Percentiles rank a stretch among this genome's conserved stretches.
Evolutionary conservation across 108 stramenopile genomes (phyloP).

Genomic region (Thalassiosira profunda): DNA sequence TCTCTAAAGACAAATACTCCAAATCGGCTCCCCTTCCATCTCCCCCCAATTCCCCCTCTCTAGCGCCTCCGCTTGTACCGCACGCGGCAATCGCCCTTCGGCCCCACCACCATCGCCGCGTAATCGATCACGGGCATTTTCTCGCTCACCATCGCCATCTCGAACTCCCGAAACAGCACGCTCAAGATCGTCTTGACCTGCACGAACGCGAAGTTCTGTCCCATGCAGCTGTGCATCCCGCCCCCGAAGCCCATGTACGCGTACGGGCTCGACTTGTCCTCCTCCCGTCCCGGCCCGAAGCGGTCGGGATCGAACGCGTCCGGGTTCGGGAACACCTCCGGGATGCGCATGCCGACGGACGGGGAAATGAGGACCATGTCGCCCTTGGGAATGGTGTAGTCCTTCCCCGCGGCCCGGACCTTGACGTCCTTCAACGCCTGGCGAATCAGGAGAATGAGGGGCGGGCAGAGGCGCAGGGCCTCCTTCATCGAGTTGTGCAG

Average conservation of each 20-base stretch:
- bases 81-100: conserved; percentile 93
- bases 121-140: conserved; percentile 94
- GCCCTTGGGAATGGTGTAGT: conserved; percentile 87
- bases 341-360: conserved; percentile 92
- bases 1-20: no score
- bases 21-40: no score
- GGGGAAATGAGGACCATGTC: conserved; percentile 95
- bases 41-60: no score
- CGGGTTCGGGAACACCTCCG: conserved; percentile 91
- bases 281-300: conserved; percentile 93
- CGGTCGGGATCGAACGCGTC: conserved; percentile 98
- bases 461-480: conserved; percentile 96
- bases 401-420: conserved; percentile 75
- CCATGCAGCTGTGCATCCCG: conserved; percentile 99
- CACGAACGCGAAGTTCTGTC: conserved; percentile 98
- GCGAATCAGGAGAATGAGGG: conserved; percentile 98
- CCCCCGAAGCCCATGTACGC: conserved; percentile 98
- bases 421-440: conserved; percentile 88
- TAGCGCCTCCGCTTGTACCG: conserved; percentile 65
- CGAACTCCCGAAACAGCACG: conserved; percentile 93
- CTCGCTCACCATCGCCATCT: conserved; percentile 85
- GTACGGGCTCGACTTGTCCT: conserved; percentile 94
- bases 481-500: conserved; percentile 97
- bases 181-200: conserved; percentile 99
- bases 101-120: conserved; percentile 99